Conservation (phyloP, 192 early-diverging fungal genomes). For the Ambispora gerdemannii region DNA sequence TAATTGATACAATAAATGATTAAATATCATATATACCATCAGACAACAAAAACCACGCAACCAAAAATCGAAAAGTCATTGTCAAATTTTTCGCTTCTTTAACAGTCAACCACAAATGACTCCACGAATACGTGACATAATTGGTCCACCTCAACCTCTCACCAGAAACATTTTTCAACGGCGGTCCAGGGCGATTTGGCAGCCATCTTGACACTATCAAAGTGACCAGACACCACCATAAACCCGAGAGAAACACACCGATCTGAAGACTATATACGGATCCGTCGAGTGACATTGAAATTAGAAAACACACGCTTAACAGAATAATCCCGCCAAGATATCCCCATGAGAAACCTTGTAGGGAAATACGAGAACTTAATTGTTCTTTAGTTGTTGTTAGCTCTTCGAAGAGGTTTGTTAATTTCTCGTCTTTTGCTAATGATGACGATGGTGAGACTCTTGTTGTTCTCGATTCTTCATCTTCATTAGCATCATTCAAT, state of each 20-base stretch:
- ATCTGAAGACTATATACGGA: constrained; percentile 42
- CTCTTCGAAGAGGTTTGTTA: constrained; percentile 4
- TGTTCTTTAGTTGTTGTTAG: constrained; percentile 29
- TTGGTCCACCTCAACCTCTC: constrained; percentile 28
- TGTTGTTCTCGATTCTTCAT: neutral
- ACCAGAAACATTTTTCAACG: constrained; percentile 34
- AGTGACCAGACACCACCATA: constrained; percentile 54
- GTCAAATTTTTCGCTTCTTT: constrained; percentile 45
- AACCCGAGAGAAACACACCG: constrained; percentile 46
- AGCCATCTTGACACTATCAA: constrained; percentile 42
- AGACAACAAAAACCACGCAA: constrained; percentile 65
- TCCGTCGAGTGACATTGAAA: constrained; percentile 36
- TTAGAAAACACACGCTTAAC: constrained; percentile 40
- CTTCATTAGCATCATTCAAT: no score
- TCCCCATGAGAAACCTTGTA: constrained; percentile 43
- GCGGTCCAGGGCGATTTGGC: constrained; percentile 45
- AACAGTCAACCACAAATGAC: constrained; percentile 41
- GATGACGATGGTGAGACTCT: neutral
- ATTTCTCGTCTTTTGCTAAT: neutral
- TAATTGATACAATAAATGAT: neutral
- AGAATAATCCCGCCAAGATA: constrained; percentile 49
- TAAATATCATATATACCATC: constrained; percentile 41
- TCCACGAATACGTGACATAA: constrained; percentile 43
- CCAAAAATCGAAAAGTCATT: constrained; percentile 54
- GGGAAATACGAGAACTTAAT: constrained; percentile 43